A percentile compares a stretch with the other conserved stretches of the same genome.
phyloP scores from a whole-genome alignment of 495 filamentous ascomycete genomes.

The Xylaria palmicola region DNA sequence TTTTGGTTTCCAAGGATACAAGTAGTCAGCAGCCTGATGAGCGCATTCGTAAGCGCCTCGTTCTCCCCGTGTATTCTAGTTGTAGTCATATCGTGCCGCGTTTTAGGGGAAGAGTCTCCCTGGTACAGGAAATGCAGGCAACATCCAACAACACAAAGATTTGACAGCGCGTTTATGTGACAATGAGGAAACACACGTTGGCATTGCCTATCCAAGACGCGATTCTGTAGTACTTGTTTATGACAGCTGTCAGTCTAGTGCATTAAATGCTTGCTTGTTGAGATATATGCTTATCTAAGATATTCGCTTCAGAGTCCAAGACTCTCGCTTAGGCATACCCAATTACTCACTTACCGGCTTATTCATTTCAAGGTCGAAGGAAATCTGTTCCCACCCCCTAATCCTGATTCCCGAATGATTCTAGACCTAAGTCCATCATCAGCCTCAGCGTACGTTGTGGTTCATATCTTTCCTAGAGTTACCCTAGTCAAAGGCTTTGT shows the following conservation, averaged over 20 bases:
- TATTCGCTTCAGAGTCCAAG: too few relatives aligned
- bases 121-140: too few relatives aligned
- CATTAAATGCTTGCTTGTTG: too few relatives aligned
- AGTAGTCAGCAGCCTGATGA: background rate
- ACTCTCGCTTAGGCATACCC: too few relatives aligned
- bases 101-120: too few relatives aligned
- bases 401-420: background rate
- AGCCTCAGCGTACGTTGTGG: background rate
- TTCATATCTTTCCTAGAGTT: background rate
- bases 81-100: background rate
- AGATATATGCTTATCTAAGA: too few relatives aligned
- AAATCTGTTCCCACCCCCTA: background rate
- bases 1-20: slow-evolving; percentile 1
- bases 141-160: too few relatives aligned
- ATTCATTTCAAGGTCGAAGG: background rate
- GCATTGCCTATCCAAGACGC: too few relatives aligned
- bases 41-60: background rate
- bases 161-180: too few relatives aligned
- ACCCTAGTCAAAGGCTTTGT: background rate
- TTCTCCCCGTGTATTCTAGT: background rate
- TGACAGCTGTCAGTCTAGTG: too few relatives aligned
- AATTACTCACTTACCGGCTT: background rate
- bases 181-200: too few relatives aligned
- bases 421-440: background rate
- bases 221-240: too few relatives aligned